phyloP scores from a whole-genome alignment of 257 asterid species.

The Solanum megistacrolobum region DNA sequence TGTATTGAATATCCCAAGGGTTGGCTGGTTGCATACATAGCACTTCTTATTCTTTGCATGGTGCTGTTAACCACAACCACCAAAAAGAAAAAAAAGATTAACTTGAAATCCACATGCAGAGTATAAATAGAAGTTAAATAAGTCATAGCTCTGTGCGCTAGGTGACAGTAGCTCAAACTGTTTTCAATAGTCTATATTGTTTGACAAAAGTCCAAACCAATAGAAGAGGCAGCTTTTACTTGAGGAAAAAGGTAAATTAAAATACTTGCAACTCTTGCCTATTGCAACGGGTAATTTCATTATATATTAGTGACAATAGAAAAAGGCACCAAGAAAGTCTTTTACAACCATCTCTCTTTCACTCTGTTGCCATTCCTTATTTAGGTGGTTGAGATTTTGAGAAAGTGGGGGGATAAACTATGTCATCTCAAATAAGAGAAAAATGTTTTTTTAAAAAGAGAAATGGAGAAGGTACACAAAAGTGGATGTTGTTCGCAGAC shows the following conservation, averaged over 20 bases:
- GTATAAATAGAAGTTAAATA: not conserved
- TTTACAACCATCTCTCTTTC: not conserved
- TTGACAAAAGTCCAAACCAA: not conserved
- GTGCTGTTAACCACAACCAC: conserved; percentile 47
- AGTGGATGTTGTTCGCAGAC: not conserved
- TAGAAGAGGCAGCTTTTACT: not conserved
- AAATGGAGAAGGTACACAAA: not conserved
- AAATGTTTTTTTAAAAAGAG: not conserved
- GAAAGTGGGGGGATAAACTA: not conserved
- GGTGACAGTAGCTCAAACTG: not conserved
- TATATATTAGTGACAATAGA: not conserved
- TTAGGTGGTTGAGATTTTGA: not conserved
- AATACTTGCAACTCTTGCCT: not conserved
- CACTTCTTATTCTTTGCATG: conserved; percentile 92
- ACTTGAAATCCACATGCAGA: not conserved
- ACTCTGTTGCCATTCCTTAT: not conserved
- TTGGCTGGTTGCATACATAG: conserved; percentile 96
- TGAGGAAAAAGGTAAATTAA: not conserved
- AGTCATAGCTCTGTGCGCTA: not conserved
- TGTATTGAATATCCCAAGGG: conserved; percentile 88
- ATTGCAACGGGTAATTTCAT: not conserved
- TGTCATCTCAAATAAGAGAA: not conserved
- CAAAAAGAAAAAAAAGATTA: not conserved
- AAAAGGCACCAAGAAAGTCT: not conserved
- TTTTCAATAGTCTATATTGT: not conserved